phyloP scores from a whole-genome alignment of 2,329 filamentous ascomycete genomes.

The Ophiobolus disseminans region DNA sequence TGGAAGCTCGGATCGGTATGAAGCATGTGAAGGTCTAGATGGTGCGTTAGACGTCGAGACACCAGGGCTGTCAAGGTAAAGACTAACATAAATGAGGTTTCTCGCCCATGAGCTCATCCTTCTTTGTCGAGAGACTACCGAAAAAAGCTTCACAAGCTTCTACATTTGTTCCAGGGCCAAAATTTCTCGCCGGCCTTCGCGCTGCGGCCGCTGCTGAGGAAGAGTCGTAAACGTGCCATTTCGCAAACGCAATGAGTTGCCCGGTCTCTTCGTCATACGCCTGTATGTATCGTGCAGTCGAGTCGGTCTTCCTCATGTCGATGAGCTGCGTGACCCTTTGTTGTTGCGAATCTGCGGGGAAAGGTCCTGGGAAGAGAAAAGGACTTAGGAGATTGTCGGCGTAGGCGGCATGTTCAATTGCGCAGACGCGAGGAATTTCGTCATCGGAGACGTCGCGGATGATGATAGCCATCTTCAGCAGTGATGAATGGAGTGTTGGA shows the following conservation, averaged over 20 bases:
- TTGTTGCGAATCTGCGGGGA: constrained; percentile 17
- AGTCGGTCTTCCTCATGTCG: constrained; percentile 18
- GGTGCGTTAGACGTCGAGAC: background rate
- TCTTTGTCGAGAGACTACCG: constrained; percentile 22
- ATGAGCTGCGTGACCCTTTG: constrained; percentile 16
- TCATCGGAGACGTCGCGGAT: constrained; percentile 29
- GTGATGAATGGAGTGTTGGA: no score
- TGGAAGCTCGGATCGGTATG: constrained; percentile 36
- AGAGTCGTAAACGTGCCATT: constrained; percentile 39
- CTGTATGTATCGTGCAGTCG: constrained; percentile 25
- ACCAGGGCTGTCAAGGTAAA: background rate
- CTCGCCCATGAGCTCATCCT: constrained; percentile 27
- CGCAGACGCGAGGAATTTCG: constrained; percentile 30
- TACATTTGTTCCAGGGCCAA: constrained; percentile 26
- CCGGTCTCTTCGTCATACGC: constrained; percentile 32
- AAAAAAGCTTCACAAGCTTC: constrained; percentile 36
- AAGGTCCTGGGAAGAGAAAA: constrained; percentile 37
- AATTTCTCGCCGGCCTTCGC: constrained; percentile 11
- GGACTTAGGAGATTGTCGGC: constrained; percentile 18
- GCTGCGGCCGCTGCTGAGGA: constrained; percentile 18
- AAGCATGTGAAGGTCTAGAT: constrained; percentile 36
- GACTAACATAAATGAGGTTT: constrained; percentile 36
- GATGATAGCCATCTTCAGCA: constrained; percentile 30
- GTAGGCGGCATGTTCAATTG: constrained; percentile 33
- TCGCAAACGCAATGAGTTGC: constrained; percentile 37